A percentile compares a stretch with the other conserved stretches of the same genome.
These are phyloP conservation scores for Chlorella variabilis DNA, from an alignment of 163 green algal species.

Conservation along the genomic window DNA sequence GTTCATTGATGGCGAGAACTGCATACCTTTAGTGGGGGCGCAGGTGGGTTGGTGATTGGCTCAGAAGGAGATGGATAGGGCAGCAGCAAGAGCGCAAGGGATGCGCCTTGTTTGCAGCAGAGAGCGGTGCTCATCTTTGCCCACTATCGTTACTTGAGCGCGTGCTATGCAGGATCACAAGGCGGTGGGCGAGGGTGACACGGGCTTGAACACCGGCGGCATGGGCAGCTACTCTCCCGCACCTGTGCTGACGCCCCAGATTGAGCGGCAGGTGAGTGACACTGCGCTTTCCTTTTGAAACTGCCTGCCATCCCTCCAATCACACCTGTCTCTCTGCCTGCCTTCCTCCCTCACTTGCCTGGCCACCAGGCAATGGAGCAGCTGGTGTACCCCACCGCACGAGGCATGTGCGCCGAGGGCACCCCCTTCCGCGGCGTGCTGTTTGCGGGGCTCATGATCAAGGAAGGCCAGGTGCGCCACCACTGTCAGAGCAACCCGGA, in stretches of 20 bases:
- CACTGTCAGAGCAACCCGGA: too few species aligned
- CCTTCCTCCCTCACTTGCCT: neutral
- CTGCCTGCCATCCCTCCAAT: neutral
- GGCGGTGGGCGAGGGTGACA: constrained; percentile 93
- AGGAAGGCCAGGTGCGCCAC: constrained; percentile 56
- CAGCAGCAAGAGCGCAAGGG: too few species aligned
- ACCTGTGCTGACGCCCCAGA: constrained; percentile 86
- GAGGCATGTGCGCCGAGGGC: constrained; percentile 89
- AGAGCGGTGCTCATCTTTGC: too few species aligned
- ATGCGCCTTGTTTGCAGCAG: too few species aligned
- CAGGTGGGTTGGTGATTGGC: constrained; percentile 56
- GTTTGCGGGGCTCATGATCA: constrained; percentile 95
- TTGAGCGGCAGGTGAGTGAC: constrained; percentile 64
- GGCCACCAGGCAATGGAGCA: constrained; percentile 75
- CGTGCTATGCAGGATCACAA: constrained; percentile 99
- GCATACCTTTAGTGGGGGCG: constrained; percentile 73
- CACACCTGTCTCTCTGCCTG: too few species aligned
- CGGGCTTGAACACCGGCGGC: constrained; percentile 97
- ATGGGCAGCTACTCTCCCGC: constrained; percentile 99
- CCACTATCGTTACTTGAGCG: too few species aligned
- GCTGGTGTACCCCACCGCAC: constrained; percentile 89
- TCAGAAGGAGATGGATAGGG: too few species aligned
- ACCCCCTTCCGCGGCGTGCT: constrained; percentile 92
- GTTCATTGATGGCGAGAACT: constrained; percentile 87
- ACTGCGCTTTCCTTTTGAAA: neutral